These are phyloP conservation scores for Spencermartinsiella europaea DNA, from an alignment of 805 yeast genomes.

Conservation along the genomic window DNA sequence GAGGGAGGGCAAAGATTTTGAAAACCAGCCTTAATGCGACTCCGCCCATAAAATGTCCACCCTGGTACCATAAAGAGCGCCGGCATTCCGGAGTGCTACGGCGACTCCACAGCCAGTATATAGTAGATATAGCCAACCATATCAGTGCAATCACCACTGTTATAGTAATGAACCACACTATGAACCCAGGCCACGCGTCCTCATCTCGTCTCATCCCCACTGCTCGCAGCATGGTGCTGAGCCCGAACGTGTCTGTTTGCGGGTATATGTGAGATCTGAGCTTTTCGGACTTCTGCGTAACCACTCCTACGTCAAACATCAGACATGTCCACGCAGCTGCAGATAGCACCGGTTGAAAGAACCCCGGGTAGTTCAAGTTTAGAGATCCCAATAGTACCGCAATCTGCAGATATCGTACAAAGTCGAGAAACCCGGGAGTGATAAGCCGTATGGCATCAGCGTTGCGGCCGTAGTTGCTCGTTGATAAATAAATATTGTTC, in stretches of 20 bases:
- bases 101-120: neutral
- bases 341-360: conserved; percentile 50
- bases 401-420: conserved; percentile 52
- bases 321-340: conserved; percentile 52
- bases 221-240: conserved; percentile 22
- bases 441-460: conserved; percentile 47
- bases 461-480: conserved; percentile 53
- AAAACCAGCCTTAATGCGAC: conserved; percentile 24
- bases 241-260: conserved; percentile 15
- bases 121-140: conserved; percentile 3
- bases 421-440: conserved; percentile 48
- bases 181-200: conserved; percentile 34
- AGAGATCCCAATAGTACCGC: conserved; percentile 50
- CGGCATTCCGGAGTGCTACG: too few relatives aligned
- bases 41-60: conserved; percentile 27
- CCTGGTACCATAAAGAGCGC: conserved; percentile 1
- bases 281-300: conserved; percentile 11
- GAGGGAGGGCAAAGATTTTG: conserved; percentile 27
- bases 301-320: conserved; percentile 30
- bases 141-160: conserved; percentile 18
- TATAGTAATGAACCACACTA: conserved; percentile 27
- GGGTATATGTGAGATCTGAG: conserved; percentile 10
- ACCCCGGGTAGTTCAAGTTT: conserved; percentile 56
- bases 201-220: conserved; percentile 21
- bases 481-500: conserved; percentile 49